Conservation (phyloP, 2,329 filamentous ascomycete genomes). For the Diaporthe helianthi region DNA sequence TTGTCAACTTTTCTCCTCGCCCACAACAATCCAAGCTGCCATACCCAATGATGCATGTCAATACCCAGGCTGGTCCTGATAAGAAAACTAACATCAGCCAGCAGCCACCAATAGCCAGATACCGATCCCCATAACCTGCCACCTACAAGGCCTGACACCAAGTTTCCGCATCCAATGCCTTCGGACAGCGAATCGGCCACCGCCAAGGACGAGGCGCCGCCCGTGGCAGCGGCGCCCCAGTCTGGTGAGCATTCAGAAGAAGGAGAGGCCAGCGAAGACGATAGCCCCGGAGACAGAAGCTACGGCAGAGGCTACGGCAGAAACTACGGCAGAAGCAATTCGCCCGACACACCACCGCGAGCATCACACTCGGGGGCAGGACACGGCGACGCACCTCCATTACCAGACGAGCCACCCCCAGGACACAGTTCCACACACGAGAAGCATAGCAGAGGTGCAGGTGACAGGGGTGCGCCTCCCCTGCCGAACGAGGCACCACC, state of each 20-base stretch:
- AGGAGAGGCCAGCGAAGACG: slow-evolving; percentile 32
- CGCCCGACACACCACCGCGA: not conserved
- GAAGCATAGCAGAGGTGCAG: not conserved
- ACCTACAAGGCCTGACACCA: not conserved
- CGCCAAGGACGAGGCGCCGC: slow-evolving; percentile 24
- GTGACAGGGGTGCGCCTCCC: slow-evolving; percentile 43
- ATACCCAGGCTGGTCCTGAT: slow-evolving; percentile 28
- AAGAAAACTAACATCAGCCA: slow-evolving; percentile 30
- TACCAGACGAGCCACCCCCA: slow-evolving; percentile 29
- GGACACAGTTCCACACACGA: not conserved
- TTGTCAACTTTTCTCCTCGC: slow-evolving; percentile 24
- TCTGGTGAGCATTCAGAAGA: slow-evolving; percentile 31
- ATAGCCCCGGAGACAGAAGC: not conserved
- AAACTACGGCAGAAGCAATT: not conserved
- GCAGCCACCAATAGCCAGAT: slow-evolving; percentile 7
- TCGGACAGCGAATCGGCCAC: slow-evolving; percentile 30
- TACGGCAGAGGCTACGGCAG: not conserved
- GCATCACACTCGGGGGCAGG: not conserved
- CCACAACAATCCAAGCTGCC: not conserved
- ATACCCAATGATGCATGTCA: slow-evolving; percentile 29
- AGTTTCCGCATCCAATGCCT: slow-evolving; percentile 20
- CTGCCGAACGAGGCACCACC: slow-evolving; percentile 53
- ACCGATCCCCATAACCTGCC: not conserved
- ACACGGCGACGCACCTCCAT: slow-evolving; percentile 25
- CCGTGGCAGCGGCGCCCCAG: slow-evolving; percentile 9